Conservation (phyloP, 2,329 filamentous ascomycete genomes). For the Aspergillus viridinutans region DNA sequence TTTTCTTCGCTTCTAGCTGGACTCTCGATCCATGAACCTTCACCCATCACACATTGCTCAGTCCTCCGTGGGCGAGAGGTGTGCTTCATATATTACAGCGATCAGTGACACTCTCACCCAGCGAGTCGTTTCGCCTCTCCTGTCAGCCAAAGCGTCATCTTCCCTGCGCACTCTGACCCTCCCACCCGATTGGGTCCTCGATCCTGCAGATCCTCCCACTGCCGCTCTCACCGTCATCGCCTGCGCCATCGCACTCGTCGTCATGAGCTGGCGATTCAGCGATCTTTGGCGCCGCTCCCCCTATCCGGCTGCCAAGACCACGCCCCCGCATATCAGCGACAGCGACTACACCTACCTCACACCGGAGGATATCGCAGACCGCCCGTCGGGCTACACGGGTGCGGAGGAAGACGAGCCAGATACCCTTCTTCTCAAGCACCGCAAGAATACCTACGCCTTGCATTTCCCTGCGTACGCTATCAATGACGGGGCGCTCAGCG, state of each 20-base stretch:
- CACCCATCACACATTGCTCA: constrained; percentile 34
- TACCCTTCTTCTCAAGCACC: constrained; percentile 42
- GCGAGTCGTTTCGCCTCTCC: constrained; percentile 24
- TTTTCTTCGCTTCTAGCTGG: constrained; percentile 1
- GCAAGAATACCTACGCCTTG: constrained; percentile 38
- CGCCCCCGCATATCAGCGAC: constrained; percentile 34
- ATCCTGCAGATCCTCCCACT: constrained; percentile 13
- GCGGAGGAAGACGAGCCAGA: constrained; percentile 38
- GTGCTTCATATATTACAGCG: constrained; percentile 36
- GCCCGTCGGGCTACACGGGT: constrained; percentile 13
- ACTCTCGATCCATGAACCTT: constrained; percentile 34
- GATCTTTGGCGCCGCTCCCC: constrained; percentile 32
- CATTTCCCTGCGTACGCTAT: constrained; percentile 46
- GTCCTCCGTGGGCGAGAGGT: constrained; percentile 40
- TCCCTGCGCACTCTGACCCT: constrained; percentile 20
- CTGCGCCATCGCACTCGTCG: constrained; percentile 25
- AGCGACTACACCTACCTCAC: constrained; percentile 39
- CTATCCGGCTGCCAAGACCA: constrained; percentile 17
- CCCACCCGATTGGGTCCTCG: constrained; percentile 13
- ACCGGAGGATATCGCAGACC: constrained; percentile 31
- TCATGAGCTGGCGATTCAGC: constrained; percentile 35
- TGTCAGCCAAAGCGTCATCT: constrained; percentile 18
- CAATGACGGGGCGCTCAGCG: constrained; percentile 41
- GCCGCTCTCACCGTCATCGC: constrained; percentile 24
- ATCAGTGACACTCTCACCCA: constrained; percentile 30